phyloP scores from a whole-genome alignment of 2,329 filamentous ascomycete genomes.

The Colletotrichum cordylinicola region DNA sequence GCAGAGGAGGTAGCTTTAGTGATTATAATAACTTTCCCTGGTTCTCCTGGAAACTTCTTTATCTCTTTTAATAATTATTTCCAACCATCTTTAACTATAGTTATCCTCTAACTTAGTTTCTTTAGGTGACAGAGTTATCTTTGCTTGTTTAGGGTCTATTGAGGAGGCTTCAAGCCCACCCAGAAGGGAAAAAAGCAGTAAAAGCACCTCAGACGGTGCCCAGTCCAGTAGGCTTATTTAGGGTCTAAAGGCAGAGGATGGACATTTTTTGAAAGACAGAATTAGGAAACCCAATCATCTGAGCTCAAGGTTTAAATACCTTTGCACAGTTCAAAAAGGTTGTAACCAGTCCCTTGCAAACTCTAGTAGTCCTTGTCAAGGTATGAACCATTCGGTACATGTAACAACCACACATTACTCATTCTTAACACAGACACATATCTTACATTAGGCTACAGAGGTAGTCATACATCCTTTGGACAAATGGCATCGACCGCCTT shows the following conservation, averaged over 20 bases:
- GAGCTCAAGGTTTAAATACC: rapidly evolving
- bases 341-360: neutral
- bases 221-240: no score
- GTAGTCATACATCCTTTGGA: neutral
- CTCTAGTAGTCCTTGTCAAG: neutral
- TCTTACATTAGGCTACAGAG: neutral
- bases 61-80: neutral
- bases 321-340: rapidly evolving
- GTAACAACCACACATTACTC: neutral
- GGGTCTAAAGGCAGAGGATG: neutral
- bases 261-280: neutral
- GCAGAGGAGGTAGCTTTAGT: neutral
- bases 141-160: neutral
- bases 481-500: neutral
- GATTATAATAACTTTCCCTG: neutral
- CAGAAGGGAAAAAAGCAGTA: no score
- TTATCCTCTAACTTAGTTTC: rapidly evolving
- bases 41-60: neutral
- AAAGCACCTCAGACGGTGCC: no score
- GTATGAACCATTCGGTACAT: neutral
- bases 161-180: no score
- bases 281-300: neutral
- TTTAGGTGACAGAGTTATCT: neutral
- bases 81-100: neutral
- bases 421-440: neutral